Evolutionary conservation across 169 alveolate genomes (phyloP).

Genomic region (Plasmodium chabaudi): DNA sequence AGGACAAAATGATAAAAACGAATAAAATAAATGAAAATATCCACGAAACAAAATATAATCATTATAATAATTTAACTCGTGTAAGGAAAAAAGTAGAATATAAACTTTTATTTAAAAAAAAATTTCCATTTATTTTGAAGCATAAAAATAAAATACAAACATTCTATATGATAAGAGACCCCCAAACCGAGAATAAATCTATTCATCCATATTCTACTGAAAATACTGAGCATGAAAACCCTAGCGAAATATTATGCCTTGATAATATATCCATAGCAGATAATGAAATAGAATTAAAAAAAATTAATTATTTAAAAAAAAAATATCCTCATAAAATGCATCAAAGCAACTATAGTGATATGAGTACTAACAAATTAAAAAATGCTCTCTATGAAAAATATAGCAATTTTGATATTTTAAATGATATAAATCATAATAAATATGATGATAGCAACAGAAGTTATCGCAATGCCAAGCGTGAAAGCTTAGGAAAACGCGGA

Average conservation of each 20-base stretch:
- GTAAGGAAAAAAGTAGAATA: slow-evolving; percentile 25
- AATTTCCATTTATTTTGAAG: slow-evolving; percentile 39
- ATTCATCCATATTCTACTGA: not conserved
- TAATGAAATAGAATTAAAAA: not conserved
- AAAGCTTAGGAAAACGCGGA: not conserved
- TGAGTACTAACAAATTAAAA: not conserved
- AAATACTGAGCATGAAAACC: not conserved
- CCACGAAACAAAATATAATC: slow-evolving; percentile 43
- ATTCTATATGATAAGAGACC: slow-evolving; percentile 22
- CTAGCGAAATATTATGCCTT: not conserved
- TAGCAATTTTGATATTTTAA: too few species aligned
- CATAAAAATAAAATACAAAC: slow-evolving; percentile 43
- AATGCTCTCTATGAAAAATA: not conserved
- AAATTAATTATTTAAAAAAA: slow-evolving; percentile 19
- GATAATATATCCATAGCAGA: not conserved
- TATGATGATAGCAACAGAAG: too few species aligned
- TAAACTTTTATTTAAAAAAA: slow-evolving; percentile 11
- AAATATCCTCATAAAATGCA: not conserved
- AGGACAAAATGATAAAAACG: slow-evolving; percentile 1
- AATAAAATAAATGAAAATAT: too few species aligned
- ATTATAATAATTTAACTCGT: slow-evolving; percentile 28
- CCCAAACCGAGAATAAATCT: slow-evolving; percentile 15
- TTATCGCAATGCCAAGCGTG: not conserved
- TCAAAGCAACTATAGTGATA: not conserved
- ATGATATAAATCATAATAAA: too few species aligned